Evolutionary conservation across 2,329 filamentous ascomycete species (phyloP).

Genomic region (Stachybotrys chlorohalonatus): DNA sequence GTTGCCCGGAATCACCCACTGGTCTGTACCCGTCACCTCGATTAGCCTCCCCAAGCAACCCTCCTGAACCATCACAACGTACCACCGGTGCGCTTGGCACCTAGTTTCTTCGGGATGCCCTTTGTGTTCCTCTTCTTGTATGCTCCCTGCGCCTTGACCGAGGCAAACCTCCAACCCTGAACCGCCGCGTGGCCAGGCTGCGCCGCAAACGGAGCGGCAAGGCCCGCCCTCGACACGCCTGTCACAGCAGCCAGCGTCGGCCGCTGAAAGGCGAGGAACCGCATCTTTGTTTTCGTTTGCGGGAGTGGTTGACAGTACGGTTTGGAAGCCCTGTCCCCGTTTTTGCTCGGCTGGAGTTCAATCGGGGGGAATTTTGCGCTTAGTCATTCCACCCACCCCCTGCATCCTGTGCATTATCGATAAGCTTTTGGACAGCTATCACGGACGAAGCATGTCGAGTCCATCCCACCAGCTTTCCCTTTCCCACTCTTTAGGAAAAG

Average conservation of each 20-base stretch:
- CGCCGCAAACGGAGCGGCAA: conserved; percentile 10
- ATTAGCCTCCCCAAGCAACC: background rate
- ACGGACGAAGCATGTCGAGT: background rate
- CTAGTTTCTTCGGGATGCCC: conserved; percentile 70
- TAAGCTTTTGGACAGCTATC: conserved; percentile 17
- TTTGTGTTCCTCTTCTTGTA: conserved; percentile 56
- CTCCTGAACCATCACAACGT: conserved; percentile 21
- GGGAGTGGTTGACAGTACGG: conserved; percentile 14
- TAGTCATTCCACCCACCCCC: conserved; percentile 11
- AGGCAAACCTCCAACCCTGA: conserved; percentile 44
- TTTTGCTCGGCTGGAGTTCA: conserved; percentile 7
- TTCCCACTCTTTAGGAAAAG: background rate
- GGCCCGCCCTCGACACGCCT: conserved; percentile 16
- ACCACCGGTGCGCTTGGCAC: conserved; percentile 89
- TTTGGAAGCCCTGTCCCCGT: conserved; percentile 8
- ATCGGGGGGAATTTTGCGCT: conserved; percentile 16
- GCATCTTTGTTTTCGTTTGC: conserved; percentile 28
- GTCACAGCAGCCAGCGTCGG: conserved; percentile 32
- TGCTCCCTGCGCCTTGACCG: conserved; percentile 56
- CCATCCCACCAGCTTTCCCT: background rate
- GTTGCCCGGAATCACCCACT: conserved; percentile 91
- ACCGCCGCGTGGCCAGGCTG: conserved; percentile 30
- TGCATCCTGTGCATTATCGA: conserved; percentile 11
- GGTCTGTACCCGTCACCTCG: conserved; percentile 42
- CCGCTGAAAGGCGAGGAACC: conserved; percentile 37